Percentiles rank a stretch among this genome's conserved stretches.
phyloP scores from a whole-genome alignment of 2,329 filamentous ascomycete species.

The Neofusicoccum laricinum region DNA sequence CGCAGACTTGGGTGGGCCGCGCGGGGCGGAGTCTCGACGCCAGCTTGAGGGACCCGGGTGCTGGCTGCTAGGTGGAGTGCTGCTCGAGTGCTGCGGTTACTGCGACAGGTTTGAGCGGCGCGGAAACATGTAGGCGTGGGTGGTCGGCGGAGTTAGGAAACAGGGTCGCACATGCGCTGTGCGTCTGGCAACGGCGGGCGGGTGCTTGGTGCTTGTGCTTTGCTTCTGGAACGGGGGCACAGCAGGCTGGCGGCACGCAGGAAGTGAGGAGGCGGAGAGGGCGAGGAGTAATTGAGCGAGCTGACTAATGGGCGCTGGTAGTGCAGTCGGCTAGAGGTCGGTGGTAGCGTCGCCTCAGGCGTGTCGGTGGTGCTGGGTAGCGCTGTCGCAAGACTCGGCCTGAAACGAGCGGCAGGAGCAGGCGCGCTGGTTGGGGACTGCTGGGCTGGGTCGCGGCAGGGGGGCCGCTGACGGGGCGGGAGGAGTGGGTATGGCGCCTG shows the following conservation, averaged over 20 bases:
- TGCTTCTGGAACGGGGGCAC: slow-evolving; percentile 34
- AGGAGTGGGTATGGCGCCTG: background rate
- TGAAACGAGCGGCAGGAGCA: slow-evolving; percentile 17
- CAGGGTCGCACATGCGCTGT: slow-evolving; percentile 1
- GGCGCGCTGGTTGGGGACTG: background rate
- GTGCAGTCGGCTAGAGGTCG: slow-evolving; percentile 18
- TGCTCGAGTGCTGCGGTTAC: background rate
- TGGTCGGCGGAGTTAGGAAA: background rate
- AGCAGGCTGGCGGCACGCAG: slow-evolving; percentile 17
- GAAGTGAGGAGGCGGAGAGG: background rate
- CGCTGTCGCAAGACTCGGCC: slow-evolving; percentile 17
- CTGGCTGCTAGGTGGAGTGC: background rate
- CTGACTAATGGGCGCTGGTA: slow-evolving; percentile 14
- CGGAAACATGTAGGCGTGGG: background rate
- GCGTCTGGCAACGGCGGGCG: background rate
- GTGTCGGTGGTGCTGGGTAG: slow-evolving; percentile 15
- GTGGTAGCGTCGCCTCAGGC: slow-evolving; percentile 15
- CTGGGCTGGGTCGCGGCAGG: slow-evolving; percentile 14
- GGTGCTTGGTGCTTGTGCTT: background rate
- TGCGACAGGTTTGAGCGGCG: background rate
- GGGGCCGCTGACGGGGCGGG: slow-evolving; percentile 4
- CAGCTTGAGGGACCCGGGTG: slow-evolving; percentile 30
- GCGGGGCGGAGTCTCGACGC: slow-evolving; percentile 31
- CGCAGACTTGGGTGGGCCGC: slow-evolving; percentile 22
- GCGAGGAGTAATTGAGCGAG: background rate